Evolutionary conservation across 106 monocot genomes (phyloP), one percentile per base, ranked within the genome.

Genomic region (Gastrodia elata): DNA sequence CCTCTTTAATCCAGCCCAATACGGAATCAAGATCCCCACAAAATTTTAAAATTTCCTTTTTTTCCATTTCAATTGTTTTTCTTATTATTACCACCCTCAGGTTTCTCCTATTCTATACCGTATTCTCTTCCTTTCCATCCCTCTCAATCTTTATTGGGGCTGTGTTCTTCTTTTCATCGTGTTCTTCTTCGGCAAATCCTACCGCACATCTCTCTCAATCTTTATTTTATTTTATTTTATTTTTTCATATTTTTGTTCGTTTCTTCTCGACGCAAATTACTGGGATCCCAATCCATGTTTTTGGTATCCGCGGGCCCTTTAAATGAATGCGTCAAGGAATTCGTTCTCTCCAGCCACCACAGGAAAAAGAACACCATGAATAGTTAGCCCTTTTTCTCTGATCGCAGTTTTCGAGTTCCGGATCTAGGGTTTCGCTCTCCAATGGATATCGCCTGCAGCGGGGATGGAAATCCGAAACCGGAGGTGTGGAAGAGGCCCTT

Each of bases 401-500:
- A 9, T 48, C 70, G 39, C 14, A 42, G 7, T 8, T 32, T 61
- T 18, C 20, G 9, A 39, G 52, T 69, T 59, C 25, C 64, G 38
- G 79, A 73, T 65, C 67, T 76, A 44, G 64, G 70, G 43, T 70
- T 75, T 25, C 37, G 38, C 9, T 41, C 7, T 39, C 16, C 14
- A 36, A 78, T 78, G 78, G 80, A 74, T 16, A 64, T 59, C 69
- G 36, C 57, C 43, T 76, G 56, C 20, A 75, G 48, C 16, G 86
- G 72, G 5, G 72, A 57, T 10, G 72, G 43, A 38, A 83, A 77
- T 71, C 55, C 76, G 64, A 38, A 78, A 75, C 42, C 72, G 82
- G 81, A 30, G 73, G 81, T 33, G 73, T 56, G 77, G 77, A 71
- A 64, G 79, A 79, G 74, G 81, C 74, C 74, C 39, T 70, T 61